Evolutionary conservation across 208 protist genomes (phyloP), one percentile per base, ranked within the genome.

Genomic region (Tetramitus jugosus): DNA sequence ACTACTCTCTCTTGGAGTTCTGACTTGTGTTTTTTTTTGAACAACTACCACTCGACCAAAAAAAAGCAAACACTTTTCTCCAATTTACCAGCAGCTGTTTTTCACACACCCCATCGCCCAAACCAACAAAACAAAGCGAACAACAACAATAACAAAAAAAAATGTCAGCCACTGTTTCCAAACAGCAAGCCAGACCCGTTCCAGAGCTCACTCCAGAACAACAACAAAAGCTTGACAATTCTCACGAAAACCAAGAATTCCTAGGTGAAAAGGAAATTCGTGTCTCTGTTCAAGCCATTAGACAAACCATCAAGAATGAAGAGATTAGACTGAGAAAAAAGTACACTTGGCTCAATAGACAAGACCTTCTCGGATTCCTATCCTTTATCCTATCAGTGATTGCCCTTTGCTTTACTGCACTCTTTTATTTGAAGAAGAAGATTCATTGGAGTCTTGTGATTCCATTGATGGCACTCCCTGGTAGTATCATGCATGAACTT

Each of bases 261-360:
- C 31, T 71, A 13, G 7, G 8, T 14, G 64, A 71, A 31, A 71
- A 71, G n/a, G 39, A 71, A 35, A 29, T 39, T 10, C 13, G 23
- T 49, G 4, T 42, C 33, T 4, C 13, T 46, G n/a, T 71, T 17
- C 43, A 71, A n/a, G 20, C 64, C 17, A 71, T 71, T 23, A 35
- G 64, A 42, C 8, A 71, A 7, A 71, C 64, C 6, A 71, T 71
- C 17, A 71, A 71, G 39, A 49, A 45, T 46, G 64, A 71, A 46
- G 64, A 71, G 31, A 40, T 17, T 33, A 10, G 64, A 35, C n/a
- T 71, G n/a, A 35, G 64, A n/a, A 42, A 26, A 52, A 71, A 71
- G n/a, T 71, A 71, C 39, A 71, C 20, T 14, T 71, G 35, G 39
- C 23, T 71, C 2, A 7, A 71, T 49, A 20, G 49, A 3, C 64